Conservation (phyloP, 2,329 filamentous ascomycete species). For the Apiospora arundinis region DNA sequence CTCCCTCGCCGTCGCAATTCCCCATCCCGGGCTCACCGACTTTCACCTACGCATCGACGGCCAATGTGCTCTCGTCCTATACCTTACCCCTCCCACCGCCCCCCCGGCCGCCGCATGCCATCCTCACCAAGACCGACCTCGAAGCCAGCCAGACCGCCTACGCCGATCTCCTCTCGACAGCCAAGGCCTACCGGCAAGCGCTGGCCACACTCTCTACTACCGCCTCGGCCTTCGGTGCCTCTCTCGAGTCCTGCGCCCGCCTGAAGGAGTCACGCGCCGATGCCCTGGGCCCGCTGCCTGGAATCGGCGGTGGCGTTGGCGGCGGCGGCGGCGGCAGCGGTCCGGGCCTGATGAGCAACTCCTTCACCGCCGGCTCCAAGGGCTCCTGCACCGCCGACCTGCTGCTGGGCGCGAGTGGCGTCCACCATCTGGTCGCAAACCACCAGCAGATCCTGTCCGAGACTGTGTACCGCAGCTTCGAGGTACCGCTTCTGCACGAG, state of each 20-base stretch:
- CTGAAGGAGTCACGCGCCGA: conserved; percentile 71
- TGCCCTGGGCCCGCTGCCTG: conserved; percentile 48
- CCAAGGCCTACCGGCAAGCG: conserved; percentile 68
- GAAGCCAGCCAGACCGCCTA: conserved; percentile 68
- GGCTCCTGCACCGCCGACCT: conserved; percentile 67
- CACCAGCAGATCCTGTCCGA: conserved; percentile 74
- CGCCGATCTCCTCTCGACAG: conserved; percentile 64
- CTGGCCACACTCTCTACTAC: conserved; percentile 66
- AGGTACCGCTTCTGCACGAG: conserved; percentile 73
- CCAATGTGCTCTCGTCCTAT: conserved; percentile 62
- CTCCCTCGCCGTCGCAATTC: conserved; percentile 56
- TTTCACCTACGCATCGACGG: conserved; percentile 67
- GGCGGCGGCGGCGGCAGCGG: conserved; percentile 32
- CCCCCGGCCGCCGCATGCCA: conserved; percentile 61
- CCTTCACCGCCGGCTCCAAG: conserved; percentile 47
- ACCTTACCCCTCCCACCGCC: conserved; percentile 67
- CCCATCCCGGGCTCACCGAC: conserved; percentile 69
- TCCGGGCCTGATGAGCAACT: conserved; percentile 52
- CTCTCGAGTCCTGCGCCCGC: conserved; percentile 71
- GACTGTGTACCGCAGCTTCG: conserved; percentile 71
- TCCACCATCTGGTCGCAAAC: conserved; percentile 72
- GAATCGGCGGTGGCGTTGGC: not conserved
- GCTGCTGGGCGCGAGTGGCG: conserved; percentile 66
- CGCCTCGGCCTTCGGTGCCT: conserved; percentile 67
- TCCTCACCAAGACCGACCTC: conserved; percentile 69